Base-by-base conservation (phyloP, 2,329 filamentous ascomycete genomes). In the Ophiosphaerella korrae region DNA sequence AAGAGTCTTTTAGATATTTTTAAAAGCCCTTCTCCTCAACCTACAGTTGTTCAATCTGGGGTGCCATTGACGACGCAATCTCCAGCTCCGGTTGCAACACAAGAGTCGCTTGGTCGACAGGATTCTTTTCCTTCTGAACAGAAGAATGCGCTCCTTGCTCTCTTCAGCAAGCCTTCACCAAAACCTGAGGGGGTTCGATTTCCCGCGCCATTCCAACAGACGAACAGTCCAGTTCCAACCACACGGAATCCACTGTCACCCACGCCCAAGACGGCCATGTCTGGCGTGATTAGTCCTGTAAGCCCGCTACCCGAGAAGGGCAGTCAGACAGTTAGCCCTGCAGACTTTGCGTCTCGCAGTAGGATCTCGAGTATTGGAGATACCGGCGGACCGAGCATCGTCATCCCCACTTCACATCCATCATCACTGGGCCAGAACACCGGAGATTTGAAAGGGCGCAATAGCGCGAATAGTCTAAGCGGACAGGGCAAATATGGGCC, bases 271-370 rank as follows among this genome's bases (percentile, higher is more conserved):
- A 65, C 49, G 8, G 43, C 54, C 5, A 62, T 70, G 55, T 73
- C 72, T n/a, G 70, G 70, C 16, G 33, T 75, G 14, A 68, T 71
- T 24, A 74, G 72, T 49, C 73, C 73, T 0, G 72, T 75, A 4
- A 72, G 68, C 45, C 73, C 73, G 6, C 50, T 74, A 3, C 70
- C 65, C 5, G 55, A 58, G n/a, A 65, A 64, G 40, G 60, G 61
- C 6, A 67, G 61, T 31, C 53, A 62, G 37, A 46, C 49, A 4
- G 58, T 55, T 12, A 70, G 68, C 34, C 71, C 70, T 3, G 66
- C 67, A 11, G 52, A 62, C n/a, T 42, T 64, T 9, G 60, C 54
- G 2, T 62, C 53, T n/a, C 51, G 71, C 36, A 67, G 61, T 21
- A 52, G 72, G n/a, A 74, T 75, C 11, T 68, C 63, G 18, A 68